Evolutionary conservation across 768 basidiomycete genomes (phyloP), one percentile per base, ranked within the genome.

Genomic region (Mycena rebaudengoi): DNA sequence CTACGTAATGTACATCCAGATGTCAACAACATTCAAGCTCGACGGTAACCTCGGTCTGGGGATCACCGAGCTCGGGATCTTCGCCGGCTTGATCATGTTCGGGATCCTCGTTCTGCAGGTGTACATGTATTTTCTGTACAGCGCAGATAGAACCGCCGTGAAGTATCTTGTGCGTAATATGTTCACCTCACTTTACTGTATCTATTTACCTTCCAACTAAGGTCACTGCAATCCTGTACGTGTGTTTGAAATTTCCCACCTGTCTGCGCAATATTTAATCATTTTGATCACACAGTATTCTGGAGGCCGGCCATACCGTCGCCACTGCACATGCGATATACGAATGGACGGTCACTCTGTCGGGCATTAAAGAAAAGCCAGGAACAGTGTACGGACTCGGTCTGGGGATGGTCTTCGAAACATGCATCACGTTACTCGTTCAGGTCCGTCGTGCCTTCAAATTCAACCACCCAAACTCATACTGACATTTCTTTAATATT

Each of bases 351-450:
- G 50, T 63, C 30, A 59, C 62, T 4, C 52, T 59, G 6, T 56
- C 35, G 18, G 28, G 53, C 40, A 28, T 59, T 33, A 14, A 2
- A 5, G 40, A 57, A n/a, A 59, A 60, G 21, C 61, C 66, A 12
- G 61, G 62, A 10, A 55, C 61, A 11, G 33, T 46, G 20, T 23
- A 7, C 6, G 55, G 53, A 20, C 33, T 61, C 2, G 40, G 60
- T 18, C 20, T 53, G 5, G 60, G 26, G 13, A 53, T 61, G 7
- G 54, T 74, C 13, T 61, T 77, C 23, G 76, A 76, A 41, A 74
- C 72, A 2, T 50, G 66, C 1, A 73, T 78, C 13, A 77, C 76
- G 5, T 54, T 73, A 13, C 64, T 71, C n/a, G 73, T 74, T 8
- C 75, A 79, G 62, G 73, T 72, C 2, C 14, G 62, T 25, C 26